Percentiles rank a stretch among this genome's conserved stretches.
Conservation (phyloP, 2,329 filamentous ascomycete genomes). For the Xylariaceae sp. region DNA sequence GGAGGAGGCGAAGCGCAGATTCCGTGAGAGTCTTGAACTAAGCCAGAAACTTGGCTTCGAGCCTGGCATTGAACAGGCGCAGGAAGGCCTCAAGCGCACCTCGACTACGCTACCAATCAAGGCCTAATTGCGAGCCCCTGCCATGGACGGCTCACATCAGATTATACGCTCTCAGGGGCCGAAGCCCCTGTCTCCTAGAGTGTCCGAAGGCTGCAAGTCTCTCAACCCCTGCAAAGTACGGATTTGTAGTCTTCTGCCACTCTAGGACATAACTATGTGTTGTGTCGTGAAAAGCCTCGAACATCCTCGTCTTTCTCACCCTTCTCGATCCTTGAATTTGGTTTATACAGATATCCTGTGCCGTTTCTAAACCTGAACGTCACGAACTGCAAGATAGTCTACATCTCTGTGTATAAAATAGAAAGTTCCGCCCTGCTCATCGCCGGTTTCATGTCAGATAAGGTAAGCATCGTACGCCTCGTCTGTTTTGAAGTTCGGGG, state of each 20-base stretch:
- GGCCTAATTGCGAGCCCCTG: background rate
- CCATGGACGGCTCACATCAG: background rate
- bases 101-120: conserved; percentile 7
- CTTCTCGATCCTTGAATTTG: background rate
- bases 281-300: background rate
- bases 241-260: too few species aligned
- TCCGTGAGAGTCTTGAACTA: conserved; percentile 61
- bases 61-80: conserved; percentile 48
- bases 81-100: conserved; percentile 43
- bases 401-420: background rate
- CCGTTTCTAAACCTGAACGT: background rate
- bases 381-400: background rate
- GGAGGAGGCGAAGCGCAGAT: conserved; percentile 61
- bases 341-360: background rate
- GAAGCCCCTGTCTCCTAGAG: too few species aligned
- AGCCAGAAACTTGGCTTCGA: conserved; percentile 49
- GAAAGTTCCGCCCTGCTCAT: background rate
- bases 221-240: too few species aligned
- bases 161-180: background rate
- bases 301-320: background rate
- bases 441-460: background rate
- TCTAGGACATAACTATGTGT: too few species aligned
- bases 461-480: background rate
- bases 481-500: background rate
- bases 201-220: too few species aligned